Evolutionary conservation across 1,284 basidiomycete species (phyloP), one percentile per base, ranked within the genome.

Genomic region (Peniophora sp.): DNA sequence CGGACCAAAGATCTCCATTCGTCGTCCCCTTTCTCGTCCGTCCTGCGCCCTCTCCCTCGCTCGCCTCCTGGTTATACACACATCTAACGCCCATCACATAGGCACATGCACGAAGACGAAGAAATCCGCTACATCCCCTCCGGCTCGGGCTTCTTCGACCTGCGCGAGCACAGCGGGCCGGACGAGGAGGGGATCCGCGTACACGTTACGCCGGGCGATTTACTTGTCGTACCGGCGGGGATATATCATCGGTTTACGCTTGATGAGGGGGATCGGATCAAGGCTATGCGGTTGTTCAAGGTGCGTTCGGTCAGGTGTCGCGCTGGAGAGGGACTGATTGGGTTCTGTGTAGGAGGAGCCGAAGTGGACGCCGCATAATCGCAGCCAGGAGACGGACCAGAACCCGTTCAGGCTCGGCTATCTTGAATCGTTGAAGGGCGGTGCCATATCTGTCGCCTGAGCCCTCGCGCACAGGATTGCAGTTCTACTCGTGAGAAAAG

Each of bases 61-160:
- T n/a, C n/a, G n/a, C n/a, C n/a, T n/a, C n/a, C n/a, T n/a, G n/a
- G n/a, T n/a, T n/a, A n/a, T n/a, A n/a, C n/a, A n/a, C n/a, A n/a
- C n/a, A n/a, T n/a, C n/a, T n/a, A n/a, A n/a, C n/a, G n/a, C n/a
- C n/a, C n/a, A n/a, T n/a, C n/a, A n/a, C n/a, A 18, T 52, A 90
- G 87, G 61, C 90, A 93, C 59, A 76, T 94, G 69, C 92, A 94
- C 59, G 90, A 94, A 66, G 92, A 94, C 58, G 91, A 94, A 64
- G 92, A 94, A 68, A 93, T 93, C 58, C 76, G 92, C 15, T 95
- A 88, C 63, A 83, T 94, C 56, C 73, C 89, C 41, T 75, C 77
- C 1, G 92, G 92, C 5, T 82, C 79, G 44, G 91, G 91, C 0
- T 96, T 82, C 72, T 95, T 94, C 60, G 91, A 93, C 56, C 76